phyloP scores from a whole-genome alignment of 495 filamentous ascomycete species.

The Penicillium chermesinum region DNA sequence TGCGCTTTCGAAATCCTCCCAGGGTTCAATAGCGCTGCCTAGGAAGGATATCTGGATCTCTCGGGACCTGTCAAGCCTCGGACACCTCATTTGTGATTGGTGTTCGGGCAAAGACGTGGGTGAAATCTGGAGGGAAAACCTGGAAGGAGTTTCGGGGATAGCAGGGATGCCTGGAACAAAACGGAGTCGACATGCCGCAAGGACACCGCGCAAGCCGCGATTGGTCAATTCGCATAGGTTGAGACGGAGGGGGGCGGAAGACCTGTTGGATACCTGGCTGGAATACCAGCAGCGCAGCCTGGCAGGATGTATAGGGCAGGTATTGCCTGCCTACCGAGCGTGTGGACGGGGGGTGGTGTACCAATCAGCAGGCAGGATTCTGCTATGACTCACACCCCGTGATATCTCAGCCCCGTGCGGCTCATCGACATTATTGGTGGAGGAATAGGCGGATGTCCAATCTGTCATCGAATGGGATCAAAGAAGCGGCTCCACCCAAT shows the following conservation, averaged over 20 bases:
- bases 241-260: not conserved
- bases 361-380: constrained; percentile 20
- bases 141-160: no score
- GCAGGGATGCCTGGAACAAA: constrained; percentile 15
- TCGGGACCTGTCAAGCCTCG: no score
- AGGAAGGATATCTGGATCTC: no score
- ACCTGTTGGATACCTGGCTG: not conserved
- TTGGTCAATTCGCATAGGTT: constrained; percentile 15
- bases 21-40: not conserved
- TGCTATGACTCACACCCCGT: constrained; percentile 43
- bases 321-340: constrained; percentile 5
- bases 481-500: constrained; percentile 20
- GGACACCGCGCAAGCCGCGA: not conserved
- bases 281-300: not conserved
- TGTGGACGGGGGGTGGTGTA: not conserved
- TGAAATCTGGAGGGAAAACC: not conserved
- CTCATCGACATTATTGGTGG: not conserved
- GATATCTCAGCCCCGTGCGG: constrained; percentile 24
- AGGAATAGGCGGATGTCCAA: no score
- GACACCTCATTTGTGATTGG: no score
- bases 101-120: no score
- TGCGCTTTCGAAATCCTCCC: not conserved
- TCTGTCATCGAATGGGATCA: no score
- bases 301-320: not conserved
- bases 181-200: constrained; percentile 3